These are phyloP conservation scores for Melaleuca quinquenervia DNA, from an alignment of 345 rosid species.

Conservation along the genomic window DNA sequence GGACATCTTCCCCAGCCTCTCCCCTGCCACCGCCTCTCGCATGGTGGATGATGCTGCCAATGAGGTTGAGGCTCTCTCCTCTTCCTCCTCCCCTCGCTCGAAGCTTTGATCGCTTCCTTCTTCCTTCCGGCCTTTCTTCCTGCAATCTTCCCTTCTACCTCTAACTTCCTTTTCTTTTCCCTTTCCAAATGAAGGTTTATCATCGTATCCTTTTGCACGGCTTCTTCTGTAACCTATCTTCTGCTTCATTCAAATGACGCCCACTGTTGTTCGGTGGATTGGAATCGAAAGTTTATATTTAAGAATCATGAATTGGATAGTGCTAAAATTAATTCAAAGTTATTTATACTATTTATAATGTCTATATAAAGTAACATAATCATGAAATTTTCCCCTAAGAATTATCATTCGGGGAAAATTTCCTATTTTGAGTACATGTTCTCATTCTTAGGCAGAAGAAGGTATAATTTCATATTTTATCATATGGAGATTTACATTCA, in stretches of 20 bases:
- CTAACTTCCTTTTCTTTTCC: background rate
- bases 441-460: background rate
- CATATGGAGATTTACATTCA: background rate
- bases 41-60: background rate
- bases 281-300: background rate
- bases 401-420: background rate
- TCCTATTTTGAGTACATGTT: background rate
- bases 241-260: background rate
- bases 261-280: background rate
- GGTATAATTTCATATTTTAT: background rate
- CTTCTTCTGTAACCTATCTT: background rate
- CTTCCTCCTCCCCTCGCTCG: background rate
- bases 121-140: background rate
- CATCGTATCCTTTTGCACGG: background rate
- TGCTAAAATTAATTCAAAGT: background rate
- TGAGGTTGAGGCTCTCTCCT: background rate
- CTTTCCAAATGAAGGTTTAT: background rate
- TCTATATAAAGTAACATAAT: background rate
- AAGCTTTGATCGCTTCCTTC: background rate
- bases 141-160: background rate
- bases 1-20: background rate
- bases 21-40: background rate
- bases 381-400: background rate
- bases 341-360: background rate
- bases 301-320: background rate